Evolutionary conservation across 768 basidiomycete genomes (phyloP), one percentile per base, ranked within the genome.

Genomic region (Mycena amicta): DNA sequence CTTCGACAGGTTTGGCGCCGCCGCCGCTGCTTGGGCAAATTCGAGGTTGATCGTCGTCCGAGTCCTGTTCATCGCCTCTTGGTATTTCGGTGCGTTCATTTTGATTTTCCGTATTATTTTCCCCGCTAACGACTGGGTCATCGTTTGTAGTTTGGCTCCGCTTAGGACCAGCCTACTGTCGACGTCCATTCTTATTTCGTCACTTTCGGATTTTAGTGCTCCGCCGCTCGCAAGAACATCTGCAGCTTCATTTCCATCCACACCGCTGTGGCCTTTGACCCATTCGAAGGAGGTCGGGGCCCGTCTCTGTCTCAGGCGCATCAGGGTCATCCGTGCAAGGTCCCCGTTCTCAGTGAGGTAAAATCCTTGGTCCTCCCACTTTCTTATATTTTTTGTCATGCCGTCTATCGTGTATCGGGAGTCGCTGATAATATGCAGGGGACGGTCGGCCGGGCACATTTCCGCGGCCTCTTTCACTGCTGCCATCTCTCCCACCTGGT

Each of bases 281-380:
- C 69, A 68, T 30, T 47, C 46, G 5, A 74, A 49, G 12, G 43
- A 13, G 1, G 66, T 71, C 3, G 20, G 15, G 3, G 61, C 65
- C 13, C 51, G 46, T 26, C 64, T 33, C 15, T 40, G 23, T 31
- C 66, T 28, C 5, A 72, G 57, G 0, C 49, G 47, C 3, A 57
- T 59, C 0, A 60, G 50, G 0, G 62, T 47, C 0, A 56, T 57
- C 18, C 47, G 5, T 26, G 65, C 59, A 0, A 70, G 16, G 0
- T 53, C 12, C 0, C 13, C 46, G 40, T 76, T 74, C 2, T 31
- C 18, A 0, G 63, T 45, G 0, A 39, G 49, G 0, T 69, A 67
- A 64, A 61, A 77, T 0, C 74, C 72, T 0, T 16, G 12, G 33
- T 75, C 65, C 39, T 75, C 72, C 61, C 67, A 65, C 1, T 49